Evolutionary conservation across 306 rosid genomes (phyloP), one percentile per base, ranked within the genome.

Genomic region (Cicer chorassanicum): DNA sequence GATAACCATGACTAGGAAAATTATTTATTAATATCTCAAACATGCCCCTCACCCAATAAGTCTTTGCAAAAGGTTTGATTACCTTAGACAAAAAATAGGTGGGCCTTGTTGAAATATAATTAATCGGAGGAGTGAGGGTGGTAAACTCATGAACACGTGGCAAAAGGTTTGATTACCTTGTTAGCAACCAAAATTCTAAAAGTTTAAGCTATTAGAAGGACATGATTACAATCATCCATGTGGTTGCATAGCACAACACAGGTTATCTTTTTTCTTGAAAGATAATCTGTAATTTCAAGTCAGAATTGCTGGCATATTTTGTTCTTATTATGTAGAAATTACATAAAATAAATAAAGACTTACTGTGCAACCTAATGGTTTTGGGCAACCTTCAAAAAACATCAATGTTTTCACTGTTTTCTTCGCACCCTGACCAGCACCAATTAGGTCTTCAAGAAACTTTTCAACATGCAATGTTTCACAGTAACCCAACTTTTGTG

Each of bases 331-430:
- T 34, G 13, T 51, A 40, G 38, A 62, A 70, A 74, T n/a, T 41
- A 42, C 36, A 16, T 9, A 10, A 74, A 57, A 74, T 9, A 46
- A 42, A 44, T 29, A 64, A 69, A 76, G 74, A 86, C 98, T 90
- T 90, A 95, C 99, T 1, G 99, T 92, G 81, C 95, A 92, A 76
- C 99, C 94, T 81, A 95, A 82, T 45, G 97, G 99, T 85, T 90
- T 95, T 63, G 98, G 99, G 85, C 99, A 95, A 68, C 99, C 99
- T 80, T 92, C 93, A 75, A 95, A 95, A 83, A 77, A 95, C 99
- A 95, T 95, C 85, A 95, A 76, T 71, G 99, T 92, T 89, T 92
- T 95, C 81, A 82, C 65, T 78, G 88, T 48, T 78, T 85, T 95
- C 59, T 89, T 95, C 71, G 87, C 89, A 73, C 84, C 83, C 85